phyloP scores from a whole-genome alignment of 495 filamentous ascomycete species.

The Trichoderma gamsii region DNA sequence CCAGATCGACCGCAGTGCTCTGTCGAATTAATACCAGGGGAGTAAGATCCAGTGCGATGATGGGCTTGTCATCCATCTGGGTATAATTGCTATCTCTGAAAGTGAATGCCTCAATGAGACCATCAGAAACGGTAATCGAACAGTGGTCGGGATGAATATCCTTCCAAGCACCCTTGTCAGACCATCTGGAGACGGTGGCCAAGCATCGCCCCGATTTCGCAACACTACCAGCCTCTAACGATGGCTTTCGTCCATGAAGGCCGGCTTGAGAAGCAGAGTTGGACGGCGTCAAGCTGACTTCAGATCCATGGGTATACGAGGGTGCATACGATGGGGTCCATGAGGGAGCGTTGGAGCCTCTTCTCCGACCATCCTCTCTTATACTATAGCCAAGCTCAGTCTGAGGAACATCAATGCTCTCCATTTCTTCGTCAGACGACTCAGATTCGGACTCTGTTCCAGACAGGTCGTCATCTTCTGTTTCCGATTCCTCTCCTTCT shows the following conservation, averaged over 20 bases:
- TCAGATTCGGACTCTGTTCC: constrained; percentile 27
- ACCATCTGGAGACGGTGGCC: constrained; percentile 81
- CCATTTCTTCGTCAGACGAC: constrained; percentile 46
- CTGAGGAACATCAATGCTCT: constrained; percentile 45
- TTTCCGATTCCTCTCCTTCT: constrained; percentile 35
- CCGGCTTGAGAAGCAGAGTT: constrained; percentile 67
- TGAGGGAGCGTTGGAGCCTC: neutral
- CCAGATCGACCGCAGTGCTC: constrained; percentile 87
- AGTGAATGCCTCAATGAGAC: constrained; percentile 77
- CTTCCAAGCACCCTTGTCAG: constrained; percentile 74
- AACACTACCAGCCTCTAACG: constrained; percentile 46
- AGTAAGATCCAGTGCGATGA: constrained; percentile 77
- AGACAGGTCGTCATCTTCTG: constrained; percentile 17
- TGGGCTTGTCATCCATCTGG: constrained; percentile 39
- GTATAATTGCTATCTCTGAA: constrained; percentile 43
- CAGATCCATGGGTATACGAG: constrained; percentile 21
- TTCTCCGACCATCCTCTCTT: constrained; percentile 22
- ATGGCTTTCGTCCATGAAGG: constrained; percentile 43
- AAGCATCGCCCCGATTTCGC: constrained; percentile 46
- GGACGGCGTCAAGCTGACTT: constrained; percentile 59
- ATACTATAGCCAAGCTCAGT: constrained; percentile 45
- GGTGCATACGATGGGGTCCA: constrained; percentile 10
- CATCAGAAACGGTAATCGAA: constrained; percentile 73
- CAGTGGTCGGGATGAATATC: constrained; percentile 68
- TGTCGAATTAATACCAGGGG: constrained; percentile 81